phyloP scores from a whole-genome alignment of 2,329 filamentous ascomycete species.

The Xylariaceae sp. region DNA sequence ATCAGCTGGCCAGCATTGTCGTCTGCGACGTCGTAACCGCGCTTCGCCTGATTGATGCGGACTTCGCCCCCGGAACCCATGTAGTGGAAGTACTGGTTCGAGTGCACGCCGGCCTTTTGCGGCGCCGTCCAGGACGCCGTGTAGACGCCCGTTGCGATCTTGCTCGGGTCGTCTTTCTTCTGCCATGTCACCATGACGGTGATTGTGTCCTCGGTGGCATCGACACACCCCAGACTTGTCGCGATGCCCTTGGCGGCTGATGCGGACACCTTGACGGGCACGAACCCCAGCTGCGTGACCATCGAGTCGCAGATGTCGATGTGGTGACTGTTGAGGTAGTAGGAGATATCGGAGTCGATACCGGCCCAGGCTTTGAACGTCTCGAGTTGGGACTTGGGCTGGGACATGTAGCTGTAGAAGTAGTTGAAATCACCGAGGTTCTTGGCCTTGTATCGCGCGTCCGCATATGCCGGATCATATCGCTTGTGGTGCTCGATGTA shows the following conservation, averaged over 20 bases:
- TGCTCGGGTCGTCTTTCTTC: conserved; percentile 63
- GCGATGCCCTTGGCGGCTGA: conserved; percentile 76
- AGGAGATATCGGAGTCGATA: conserved; percentile 86
- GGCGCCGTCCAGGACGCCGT: conserved; percentile 94
- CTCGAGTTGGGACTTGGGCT: conserved; percentile 86
- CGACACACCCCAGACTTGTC: conserved; percentile 70
- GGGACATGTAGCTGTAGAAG: conserved; percentile 96
- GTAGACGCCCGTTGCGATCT: conserved; percentile 82
- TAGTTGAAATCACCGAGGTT: conserved; percentile 93
- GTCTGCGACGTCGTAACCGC: conserved; percentile 91
- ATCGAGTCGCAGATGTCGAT: conserved; percentile 90
- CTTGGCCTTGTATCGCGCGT: conserved; percentile 73
- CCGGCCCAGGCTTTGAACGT: conserved; percentile 96
- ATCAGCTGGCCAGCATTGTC: conserved; percentile 66
- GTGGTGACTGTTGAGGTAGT: conserved; percentile 95
- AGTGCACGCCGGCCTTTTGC: conserved; percentile 89
- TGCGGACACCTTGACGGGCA: conserved; percentile 74
- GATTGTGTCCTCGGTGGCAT: conserved; percentile 88
- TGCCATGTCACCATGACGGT: conserved; percentile 86
- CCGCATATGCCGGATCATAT: conserved; percentile 87
- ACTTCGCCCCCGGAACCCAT: conserved; percentile 81
- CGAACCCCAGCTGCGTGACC: conserved; percentile 69
- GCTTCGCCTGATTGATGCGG: conserved; percentile 86
- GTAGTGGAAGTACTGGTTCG: conserved; percentile 96
- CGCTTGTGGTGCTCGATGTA: conserved; percentile 97